Conservation (phyloP, 495 filamentous ascomycete species). For the Cercophora samala region DNA sequence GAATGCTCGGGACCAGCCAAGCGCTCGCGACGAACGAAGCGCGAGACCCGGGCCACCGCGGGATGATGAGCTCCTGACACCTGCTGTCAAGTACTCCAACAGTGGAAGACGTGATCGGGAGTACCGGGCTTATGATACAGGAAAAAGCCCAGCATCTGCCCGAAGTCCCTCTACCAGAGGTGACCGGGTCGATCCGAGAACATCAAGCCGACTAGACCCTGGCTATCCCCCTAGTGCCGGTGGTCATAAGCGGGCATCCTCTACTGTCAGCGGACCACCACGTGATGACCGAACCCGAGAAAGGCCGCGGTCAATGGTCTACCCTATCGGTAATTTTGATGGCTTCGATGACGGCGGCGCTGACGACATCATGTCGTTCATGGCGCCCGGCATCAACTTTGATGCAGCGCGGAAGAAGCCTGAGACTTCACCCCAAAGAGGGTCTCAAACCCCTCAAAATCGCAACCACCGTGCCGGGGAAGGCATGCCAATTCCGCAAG, state of each 20-base stretch:
- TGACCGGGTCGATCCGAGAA: slow-evolving; percentile 13
- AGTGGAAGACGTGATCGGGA: slow-evolving; percentile 37
- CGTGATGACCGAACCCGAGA: slow-evolving; percentile 6
- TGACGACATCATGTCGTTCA: slow-evolving; percentile 30
- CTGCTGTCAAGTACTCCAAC: slow-evolving; percentile 36
- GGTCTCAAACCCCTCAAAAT: slow-evolving; percentile 16
- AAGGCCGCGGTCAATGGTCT: slow-evolving; percentile 14
- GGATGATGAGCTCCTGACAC: slow-evolving; percentile 34
- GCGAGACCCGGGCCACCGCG: slow-evolving; percentile 8
- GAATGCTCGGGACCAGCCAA: slow-evolving; percentile 13
- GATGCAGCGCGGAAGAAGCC: slow-evolving; percentile 10
- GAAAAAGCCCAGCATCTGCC: slow-evolving; percentile 11
- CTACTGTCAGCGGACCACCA: slow-evolving; percentile 15
- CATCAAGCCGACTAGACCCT: slow-evolving; percentile 17
- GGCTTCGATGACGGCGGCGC: slow-evolving; percentile 14
- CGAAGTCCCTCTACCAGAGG: slow-evolving; percentile 21
- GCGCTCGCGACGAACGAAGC: slow-evolving; percentile 14
- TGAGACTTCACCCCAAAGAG: slow-evolving; percentile 23
- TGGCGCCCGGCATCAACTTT: slow-evolving; percentile 25
- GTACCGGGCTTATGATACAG: slow-evolving; percentile 34
- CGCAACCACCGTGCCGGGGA: slow-evolving; percentile 27
- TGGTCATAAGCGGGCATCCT: slow-evolving; percentile 21
- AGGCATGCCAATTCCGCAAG: slow-evolving; percentile 19
- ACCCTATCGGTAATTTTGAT: slow-evolving; percentile 10
- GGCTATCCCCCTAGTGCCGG: slow-evolving; percentile 9